These are phyloP conservation scores for Yamadazyma sp. DNA, from an alignment of 1,139 yeast species.

Conservation along the genomic window DNA sequence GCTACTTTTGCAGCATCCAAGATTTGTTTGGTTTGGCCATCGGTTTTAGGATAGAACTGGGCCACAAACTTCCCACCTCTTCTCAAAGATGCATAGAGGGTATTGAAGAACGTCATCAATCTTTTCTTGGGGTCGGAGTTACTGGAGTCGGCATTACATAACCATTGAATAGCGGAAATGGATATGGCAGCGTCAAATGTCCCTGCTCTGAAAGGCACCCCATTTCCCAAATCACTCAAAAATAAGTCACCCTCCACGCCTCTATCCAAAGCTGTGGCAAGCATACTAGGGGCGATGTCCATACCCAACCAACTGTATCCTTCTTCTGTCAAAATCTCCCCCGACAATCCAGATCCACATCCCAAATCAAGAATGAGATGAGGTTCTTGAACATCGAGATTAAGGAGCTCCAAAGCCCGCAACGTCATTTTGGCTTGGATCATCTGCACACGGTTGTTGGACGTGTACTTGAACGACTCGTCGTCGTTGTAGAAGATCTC, in stretches of 20 bases:
- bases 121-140: slow-evolving; percentile 86
- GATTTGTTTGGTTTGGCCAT: slow-evolving; percentile 76
- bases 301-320: slow-evolving; percentile 95
- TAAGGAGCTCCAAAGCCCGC: slow-evolving; percentile 83
- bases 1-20: slow-evolving; percentile 86
- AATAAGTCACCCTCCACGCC: slow-evolving; percentile 93
- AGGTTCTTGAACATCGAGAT: slow-evolving; percentile 61
- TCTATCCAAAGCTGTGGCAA: slow-evolving; percentile 89
- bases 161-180: slow-evolving; percentile 96
- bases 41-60: slow-evolving; percentile 93
- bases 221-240: slow-evolving; percentile 88
- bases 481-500: slow-evolving; percentile 90
- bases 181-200: slow-evolving; percentile 96
- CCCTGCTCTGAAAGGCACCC: slow-evolving; percentile 95
- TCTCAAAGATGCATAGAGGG: slow-evolving; percentile 79
- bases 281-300: slow-evolving; percentile 96
- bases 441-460: slow-evolving; percentile 94
- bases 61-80: slow-evolving; percentile 98
- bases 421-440: slow-evolving; percentile 97
- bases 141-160: slow-evolving; percentile 90
- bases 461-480: slow-evolving; percentile 87
- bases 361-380: slow-evolving; percentile 87
- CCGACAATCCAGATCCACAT: slow-evolving; percentile 95
- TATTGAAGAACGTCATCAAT: slow-evolving; percentile 77
- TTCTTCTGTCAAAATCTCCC: slow-evolving; percentile 91